These are phyloP conservation scores for Stipa capillata DNA, from an alignment of 176 grass and related monocot genomes.

Conservation along the genomic window DNA sequence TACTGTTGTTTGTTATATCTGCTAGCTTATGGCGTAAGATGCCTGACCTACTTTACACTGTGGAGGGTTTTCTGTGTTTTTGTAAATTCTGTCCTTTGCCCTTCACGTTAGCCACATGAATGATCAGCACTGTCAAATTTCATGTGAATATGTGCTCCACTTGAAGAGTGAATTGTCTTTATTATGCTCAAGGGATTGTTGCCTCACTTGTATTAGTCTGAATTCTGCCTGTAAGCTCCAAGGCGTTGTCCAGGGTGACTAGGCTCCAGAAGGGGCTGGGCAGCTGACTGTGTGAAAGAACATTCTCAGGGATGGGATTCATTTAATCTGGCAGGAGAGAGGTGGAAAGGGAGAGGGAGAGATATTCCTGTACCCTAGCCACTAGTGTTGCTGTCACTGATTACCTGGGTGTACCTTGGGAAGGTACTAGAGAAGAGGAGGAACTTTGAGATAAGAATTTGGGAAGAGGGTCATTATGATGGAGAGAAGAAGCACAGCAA, in stretches of 20 bases:
- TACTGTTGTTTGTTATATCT: constrained; percentile 9
- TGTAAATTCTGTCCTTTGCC: background rate
- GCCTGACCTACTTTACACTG: background rate
- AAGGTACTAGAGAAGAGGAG: background rate
- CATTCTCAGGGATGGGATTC: background rate
- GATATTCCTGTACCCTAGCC: background rate
- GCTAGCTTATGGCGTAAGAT: background rate
- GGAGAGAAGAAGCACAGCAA: background rate
- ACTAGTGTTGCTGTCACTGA: background rate
- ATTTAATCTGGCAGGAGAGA: background rate
- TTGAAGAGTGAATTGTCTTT: background rate
- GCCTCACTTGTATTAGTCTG: background rate
- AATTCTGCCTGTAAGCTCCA: background rate
- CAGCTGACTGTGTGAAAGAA: background rate
- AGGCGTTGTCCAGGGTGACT: background rate
- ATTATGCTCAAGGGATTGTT: background rate
- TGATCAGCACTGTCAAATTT: background rate
- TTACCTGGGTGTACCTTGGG: background rate
- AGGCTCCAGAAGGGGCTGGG: background rate
- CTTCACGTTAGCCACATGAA: background rate
- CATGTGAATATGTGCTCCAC: background rate
- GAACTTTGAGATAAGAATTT: background rate
- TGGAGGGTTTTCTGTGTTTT: background rate
- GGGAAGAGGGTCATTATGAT: background rate
- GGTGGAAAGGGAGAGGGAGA: background rate